A percentile compares a stretch with the other conserved stretches of the same genome.
Conservation (phyloP, 2,329 filamentous ascomycete genomes). For the Penicillium palitans region DNA sequence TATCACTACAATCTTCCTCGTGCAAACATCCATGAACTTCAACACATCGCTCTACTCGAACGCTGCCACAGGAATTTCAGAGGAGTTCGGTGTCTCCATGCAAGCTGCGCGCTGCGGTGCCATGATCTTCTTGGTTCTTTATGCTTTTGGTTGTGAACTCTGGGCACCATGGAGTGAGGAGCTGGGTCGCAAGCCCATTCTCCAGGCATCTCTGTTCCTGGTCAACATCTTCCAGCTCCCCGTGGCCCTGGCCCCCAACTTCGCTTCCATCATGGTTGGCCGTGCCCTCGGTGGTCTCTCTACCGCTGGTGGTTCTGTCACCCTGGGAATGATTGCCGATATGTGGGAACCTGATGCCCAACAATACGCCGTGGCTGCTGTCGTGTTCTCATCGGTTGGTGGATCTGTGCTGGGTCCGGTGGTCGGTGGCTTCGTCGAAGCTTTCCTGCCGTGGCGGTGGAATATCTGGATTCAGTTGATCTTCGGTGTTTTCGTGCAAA, state of each 20-base stretch:
- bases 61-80: slow-evolving; percentile 62
- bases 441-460: slow-evolving; percentile 70
- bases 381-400: slow-evolving; percentile 77
- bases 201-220: slow-evolving; percentile 70
- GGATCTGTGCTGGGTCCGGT: slow-evolving; percentile 76
- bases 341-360: slow-evolving; percentile 70
- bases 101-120: slow-evolving; percentile 72
- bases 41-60: slow-evolving; percentile 75
- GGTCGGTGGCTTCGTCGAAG: slow-evolving; percentile 73
- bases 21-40: slow-evolving; percentile 77
- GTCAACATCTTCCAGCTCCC: slow-evolving; percentile 77
- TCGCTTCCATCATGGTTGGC: slow-evolving; percentile 68
- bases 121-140: slow-evolving; percentile 74
- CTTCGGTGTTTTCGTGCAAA: slow-evolving; percentile 68
- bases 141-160: slow-evolving; percentile 83
- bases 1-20: slow-evolving; percentile 69
- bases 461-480: slow-evolving; percentile 84
- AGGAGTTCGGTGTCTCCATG: slow-evolving; percentile 66
- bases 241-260: slow-evolving; percentile 72
- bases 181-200: slow-evolving; percentile 71
- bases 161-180: slow-evolving; percentile 90
- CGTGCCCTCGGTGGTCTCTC: slow-evolving; percentile 69
- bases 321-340: slow-evolving; percentile 73
- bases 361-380: slow-evolving; percentile 73
- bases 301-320: slow-evolving; percentile 71